Evolutionary conservation across 768 basidiomycete genomes (phyloP), one percentile per base, ranked within the genome.

Genomic region (Pleurotus tuoliensis): DNA sequence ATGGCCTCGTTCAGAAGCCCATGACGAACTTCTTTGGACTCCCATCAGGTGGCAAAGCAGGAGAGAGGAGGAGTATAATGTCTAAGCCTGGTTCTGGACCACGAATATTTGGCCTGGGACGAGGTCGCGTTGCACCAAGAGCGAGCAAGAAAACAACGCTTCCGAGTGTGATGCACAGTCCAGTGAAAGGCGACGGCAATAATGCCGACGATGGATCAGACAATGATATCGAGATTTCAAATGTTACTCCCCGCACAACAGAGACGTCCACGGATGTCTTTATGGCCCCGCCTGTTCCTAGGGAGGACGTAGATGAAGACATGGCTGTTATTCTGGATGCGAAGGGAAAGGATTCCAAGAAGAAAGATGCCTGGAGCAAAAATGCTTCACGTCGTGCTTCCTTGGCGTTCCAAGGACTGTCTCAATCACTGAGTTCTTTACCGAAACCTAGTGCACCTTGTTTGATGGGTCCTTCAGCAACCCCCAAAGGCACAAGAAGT

Each of bases 341-440:
- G 30, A 77, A 77, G 60, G 74, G 69, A 15, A 76, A 73, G 63
- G 66, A 68, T 25, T 24, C 51, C 37, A 52, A 52, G 22, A 40
- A 56, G 59, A 59, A 64, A 25, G 64, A 68, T 25, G 34, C 59
- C 22, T 70, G 71, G 69, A 65, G 64, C 47, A 66, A 62, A 16
- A 67, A 78, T 59, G 76, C 77, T 3, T 81, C 81, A 25, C 71
- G 81, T 44, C 71, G 84, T 40, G 82, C 82, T 4, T 86, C 84
- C 24, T 66, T 81, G 64, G 83, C 83, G 0, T 81, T 80, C 20
- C 80, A 84, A 55, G 76, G 81, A 3, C 77, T 88, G 34, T 81
- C 86, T 3, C 80, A 83, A 63, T 89, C 87, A 4, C 64, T 88
- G 34, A 79, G 74, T n/a, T 70, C 73, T 3, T 62, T 82, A 27